Evolutionary conservation across 1,139 yeast species (phyloP).

Genomic region (Hanseniaspora uvarum): DNA sequence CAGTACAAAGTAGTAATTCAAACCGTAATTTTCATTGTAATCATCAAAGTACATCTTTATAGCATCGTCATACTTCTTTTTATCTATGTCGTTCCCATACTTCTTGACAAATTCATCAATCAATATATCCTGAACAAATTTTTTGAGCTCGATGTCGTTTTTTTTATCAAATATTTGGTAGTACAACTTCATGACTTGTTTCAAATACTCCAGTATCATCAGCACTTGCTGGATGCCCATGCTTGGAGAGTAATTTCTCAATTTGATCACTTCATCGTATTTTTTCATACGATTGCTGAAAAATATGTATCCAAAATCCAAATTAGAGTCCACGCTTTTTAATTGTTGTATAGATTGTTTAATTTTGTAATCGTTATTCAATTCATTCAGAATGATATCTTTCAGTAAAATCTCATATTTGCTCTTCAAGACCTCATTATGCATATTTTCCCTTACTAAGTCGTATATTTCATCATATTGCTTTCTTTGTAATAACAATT

Average conservation of each 20-base stretch:
- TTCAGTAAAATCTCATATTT: conserved; percentile 3
- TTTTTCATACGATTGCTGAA: conserved; percentile 5
- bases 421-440: neutral
- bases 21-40: neutral
- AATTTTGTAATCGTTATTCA: neutral
- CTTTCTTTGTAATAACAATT: conserved; percentile 3
- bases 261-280: neutral
- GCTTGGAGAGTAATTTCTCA: neutral
- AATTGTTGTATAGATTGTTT: conserved; percentile 1
- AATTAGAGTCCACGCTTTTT: neutral
- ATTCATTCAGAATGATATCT: neutral
- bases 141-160: conserved; percentile 1
- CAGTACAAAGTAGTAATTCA: conserved; percentile 4
- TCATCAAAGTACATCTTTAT: conserved; percentile 5
- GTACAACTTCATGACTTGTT: conserved; percentile 1
- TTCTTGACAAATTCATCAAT: neutral
- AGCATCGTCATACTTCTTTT: conserved; percentile 3
- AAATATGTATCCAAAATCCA: neutral
- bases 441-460: neutral
- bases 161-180: neutral
- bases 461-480: conserved; percentile 12
- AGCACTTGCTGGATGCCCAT: neutral
- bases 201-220: conserved; percentile 9
- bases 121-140: conserved; percentile 4
- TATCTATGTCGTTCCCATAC: neutral